phyloP scores from a whole-genome alignment of 768 basidiomycete genomes.

The Termitomyces sp. region DNA sequence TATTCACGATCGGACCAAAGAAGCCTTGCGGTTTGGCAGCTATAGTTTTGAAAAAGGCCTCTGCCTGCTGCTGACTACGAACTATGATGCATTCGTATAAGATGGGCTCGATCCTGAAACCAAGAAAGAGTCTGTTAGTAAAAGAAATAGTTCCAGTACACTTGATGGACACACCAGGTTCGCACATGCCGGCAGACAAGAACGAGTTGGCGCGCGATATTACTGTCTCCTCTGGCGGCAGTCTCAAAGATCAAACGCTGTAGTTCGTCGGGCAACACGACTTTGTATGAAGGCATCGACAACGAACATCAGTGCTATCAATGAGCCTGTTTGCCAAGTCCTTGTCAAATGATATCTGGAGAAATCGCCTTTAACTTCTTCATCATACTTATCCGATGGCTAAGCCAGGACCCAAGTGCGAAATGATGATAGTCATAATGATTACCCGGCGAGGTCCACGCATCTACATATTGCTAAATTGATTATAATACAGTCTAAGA shows the following conservation, averaged over 20 bases:
- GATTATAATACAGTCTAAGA: neutral
- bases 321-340: neutral
- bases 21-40: slow-evolving; percentile 11
- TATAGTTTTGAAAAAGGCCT: slow-evolving; percentile 16
- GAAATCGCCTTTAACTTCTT: neutral
- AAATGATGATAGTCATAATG: too few relatives aligned
- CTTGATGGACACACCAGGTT: slow-evolving; percentile 18
- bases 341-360: neutral
- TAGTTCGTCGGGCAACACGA: slow-evolving; percentile 20
- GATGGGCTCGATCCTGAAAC: slow-evolving; percentile 23
- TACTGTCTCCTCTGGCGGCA: slow-evolving; percentile 18
- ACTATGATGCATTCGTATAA: slow-evolving; percentile 24
- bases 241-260: slow-evolving; percentile 23
- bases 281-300: neutral
- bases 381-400: neutral
- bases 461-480: neutral
- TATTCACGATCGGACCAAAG: slow-evolving; percentile 5
- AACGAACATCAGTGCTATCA: neutral
- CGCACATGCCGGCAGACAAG: slow-evolving; percentile 21
- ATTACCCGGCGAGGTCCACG: too few relatives aligned
- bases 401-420: too few relatives aligned
- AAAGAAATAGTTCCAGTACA: neutral
- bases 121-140: neutral
- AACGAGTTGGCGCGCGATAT: slow-evolving; percentile 18
- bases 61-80: slow-evolving; percentile 15